Evolutionary conservation across 495 filamentous ascomycete species (phyloP), one percentile per base, ranked within the genome.

Genomic region (Pseudevernia furfuracea): DNA sequence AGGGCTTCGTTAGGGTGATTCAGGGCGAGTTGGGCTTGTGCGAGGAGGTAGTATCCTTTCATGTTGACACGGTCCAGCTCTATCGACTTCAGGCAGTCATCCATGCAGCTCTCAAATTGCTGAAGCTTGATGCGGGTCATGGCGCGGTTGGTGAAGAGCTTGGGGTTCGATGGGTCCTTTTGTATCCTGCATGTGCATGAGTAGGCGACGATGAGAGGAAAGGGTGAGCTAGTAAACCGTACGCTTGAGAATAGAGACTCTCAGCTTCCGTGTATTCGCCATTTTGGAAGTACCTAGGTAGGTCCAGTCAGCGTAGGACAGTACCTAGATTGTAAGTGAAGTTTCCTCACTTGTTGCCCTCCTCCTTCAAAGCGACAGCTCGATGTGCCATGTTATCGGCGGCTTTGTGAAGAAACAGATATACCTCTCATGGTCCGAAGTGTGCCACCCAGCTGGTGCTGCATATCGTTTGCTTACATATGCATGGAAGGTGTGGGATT

Each of bases 31-130:
- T 95, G 87, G 7, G 91, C 90, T 72, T 94, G 88, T 6, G 91
- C 87, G 14, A 96, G 85, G 76, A 91, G 88, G 70, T 85, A 92
- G 75, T 84, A 84, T 17, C 89, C 92, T 77, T 98, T 98, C 71
- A 96, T 80, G 68, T 84, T 85, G 52, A 82, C 76, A 44, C 80
- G 73, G 61, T 81, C 75, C 10, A 96, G 79, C 7, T 84, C 78
- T 63, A 98, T 87, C 59, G 89, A 87, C 48, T 80, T 77, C 30
- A 87, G 73, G 68, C 92, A 92, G 75, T 97, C 94, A 44, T 84
- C 79, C 67, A 96, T 87, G 37, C 87, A 91, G n/a, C 73, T 81
- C n/a, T 89, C 80, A 81, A 85, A 92, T 69, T 80, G 78, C 38
- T 74, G 71, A n/a, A 95, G 81, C 70, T 84, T 85, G 52, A 94